Base-by-base conservation (phyloP, 1,284 basidiomycete species). In the Cutaneotrichosporon sp. region DNA sequence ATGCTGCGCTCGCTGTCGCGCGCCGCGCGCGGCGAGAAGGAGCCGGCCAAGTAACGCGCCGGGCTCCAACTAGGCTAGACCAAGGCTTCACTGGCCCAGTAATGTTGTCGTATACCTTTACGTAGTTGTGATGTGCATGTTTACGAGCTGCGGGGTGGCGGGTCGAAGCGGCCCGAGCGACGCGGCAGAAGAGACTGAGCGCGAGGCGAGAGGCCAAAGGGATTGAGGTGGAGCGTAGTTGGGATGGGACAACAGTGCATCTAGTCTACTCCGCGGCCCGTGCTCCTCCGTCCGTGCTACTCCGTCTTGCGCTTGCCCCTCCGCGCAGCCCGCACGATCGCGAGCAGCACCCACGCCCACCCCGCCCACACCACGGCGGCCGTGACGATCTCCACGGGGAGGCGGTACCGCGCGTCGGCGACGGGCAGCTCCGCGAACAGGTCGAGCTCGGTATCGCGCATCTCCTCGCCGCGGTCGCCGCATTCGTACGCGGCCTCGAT, bases 1-100 rank as follows among this genome's bases (percentile, higher is more conserved):
- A 72, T 79, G 46, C 46, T 79, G 56, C 65, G 79, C 36, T 74
- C 72, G 61, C 56, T 80, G 38, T 75, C 72, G 60, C 68, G 77
- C n/a, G 75, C 77, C 0, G 62, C 73, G 10, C 70, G 74, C 24
- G 63, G 72, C 58, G 74, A 72, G 54, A 13, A 20, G 27, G 33
- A 52, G 54, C 25, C n/a, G 25, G 25, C 54, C 54, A 22, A 55
- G 54, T 42, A n/a, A n/a, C n/a, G n/a, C n/a, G 38, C 16, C 38
- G 38, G 38, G 36, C n/a, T n/a, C n/a, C 29, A 20, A 18, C 42
- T 45, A 45, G 42, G 8, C 42, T 42, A 14, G 36, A 42, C 36
- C 36, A 4, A 29, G 29, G 29, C 29, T n/a, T 36, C 2, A 36
- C 34, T 36, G 38, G 7, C 18, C 38, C 18, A 18, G 34, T 36